Evolutionary conservation across 345 rosid genomes (phyloP).

Genomic region (Hypericum androsaemum): DNA sequence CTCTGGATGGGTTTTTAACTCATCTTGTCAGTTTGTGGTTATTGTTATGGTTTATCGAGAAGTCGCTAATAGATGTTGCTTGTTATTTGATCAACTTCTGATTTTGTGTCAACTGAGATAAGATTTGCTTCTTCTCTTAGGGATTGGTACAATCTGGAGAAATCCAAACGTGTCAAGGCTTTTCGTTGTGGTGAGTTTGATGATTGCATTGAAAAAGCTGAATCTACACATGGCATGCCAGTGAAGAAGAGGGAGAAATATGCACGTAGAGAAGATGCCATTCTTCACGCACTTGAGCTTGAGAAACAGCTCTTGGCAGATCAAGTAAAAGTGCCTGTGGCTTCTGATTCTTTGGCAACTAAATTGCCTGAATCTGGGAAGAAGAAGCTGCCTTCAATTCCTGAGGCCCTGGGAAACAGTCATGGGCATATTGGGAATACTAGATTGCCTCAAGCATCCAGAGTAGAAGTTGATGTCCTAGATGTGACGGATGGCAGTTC

Average conservation of each 20-base stretch:
- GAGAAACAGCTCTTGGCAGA: slow-evolving; percentile 59
- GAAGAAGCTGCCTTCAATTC: slow-evolving; percentile 27
- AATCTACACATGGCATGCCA: slow-evolving; percentile 64
- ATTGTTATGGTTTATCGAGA: too few species aligned
- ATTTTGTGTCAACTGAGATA: not conserved
- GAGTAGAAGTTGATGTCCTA: slow-evolving; percentile 21
- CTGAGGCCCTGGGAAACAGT: slow-evolving; percentile 34
- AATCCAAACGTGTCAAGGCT: slow-evolving; percentile 94
- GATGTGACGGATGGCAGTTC: slow-evolving; percentile 20
- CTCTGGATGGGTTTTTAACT: too few species aligned
- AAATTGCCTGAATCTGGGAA: slow-evolving; percentile 30
- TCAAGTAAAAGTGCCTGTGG: slow-evolving; percentile 34
- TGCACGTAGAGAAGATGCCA: slow-evolving; percentile 99
- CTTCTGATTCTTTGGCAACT: slow-evolving; percentile 25
- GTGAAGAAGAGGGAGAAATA: slow-evolving; percentile 92
- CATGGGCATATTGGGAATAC: slow-evolving; percentile 29
- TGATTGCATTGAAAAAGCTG: slow-evolving; percentile 90
- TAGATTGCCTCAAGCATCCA: slow-evolving; percentile 21
- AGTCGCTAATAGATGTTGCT: not conserved
- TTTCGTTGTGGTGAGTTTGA: slow-evolving; percentile 97
- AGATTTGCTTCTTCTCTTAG: slow-evolving; percentile 29
- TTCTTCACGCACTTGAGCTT: slow-evolving; percentile 96
- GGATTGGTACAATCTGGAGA: slow-evolving; percentile 99
- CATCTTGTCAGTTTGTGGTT: too few species aligned
- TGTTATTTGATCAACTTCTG: not conserved